phyloP scores from a whole-genome alignment of 495 filamentous ascomycete genomes.

The Hypoxylon perforatum region DNA sequence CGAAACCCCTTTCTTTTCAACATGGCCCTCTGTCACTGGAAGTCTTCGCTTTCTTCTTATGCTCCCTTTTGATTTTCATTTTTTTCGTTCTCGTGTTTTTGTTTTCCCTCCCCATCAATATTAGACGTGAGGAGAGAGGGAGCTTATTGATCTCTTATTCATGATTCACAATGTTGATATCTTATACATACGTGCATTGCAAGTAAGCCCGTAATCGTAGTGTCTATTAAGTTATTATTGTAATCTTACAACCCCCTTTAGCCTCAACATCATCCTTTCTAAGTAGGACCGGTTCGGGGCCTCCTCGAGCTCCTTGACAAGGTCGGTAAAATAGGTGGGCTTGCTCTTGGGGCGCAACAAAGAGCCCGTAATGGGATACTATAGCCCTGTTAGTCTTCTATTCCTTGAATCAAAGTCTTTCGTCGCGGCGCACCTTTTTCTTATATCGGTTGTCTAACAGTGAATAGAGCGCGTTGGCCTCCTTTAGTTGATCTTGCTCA shows the following conservation, averaged over 20 bases:
- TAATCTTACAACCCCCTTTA: conserved; percentile 74
- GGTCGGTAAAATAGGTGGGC: conserved; percentile 78
- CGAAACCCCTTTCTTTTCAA: no score
- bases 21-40: no score
- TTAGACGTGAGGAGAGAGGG: no score
- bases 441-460: conserved; percentile 80
- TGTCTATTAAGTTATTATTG: conserved; percentile 31
- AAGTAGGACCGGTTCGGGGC: conserved; percentile 72
- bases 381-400: conserved; percentile 8
- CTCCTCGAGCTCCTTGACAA: conserved; percentile 77
- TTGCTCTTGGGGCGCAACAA: conserved; percentile 77
- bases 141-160: background rate
- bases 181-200: conserved; percentile 8
- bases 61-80: no score
- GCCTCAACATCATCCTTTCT: conserved; percentile 63
- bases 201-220: background rate
- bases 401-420: background rate
- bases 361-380: conserved; percentile 72
- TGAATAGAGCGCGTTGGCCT: conserved; percentile 79
- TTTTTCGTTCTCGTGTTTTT: no score
- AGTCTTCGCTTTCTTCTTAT: no score
- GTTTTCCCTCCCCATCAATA: no score
- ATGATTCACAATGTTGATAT: background rate
- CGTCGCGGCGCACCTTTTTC: conserved; percentile 58
- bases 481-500: conserved; percentile 54